Evolutionary conservation across 2,329 filamentous ascomycete species (phyloP), one percentile per base, ranked within the genome.

Genomic region (Chaetomiaceae sp.): DNA sequence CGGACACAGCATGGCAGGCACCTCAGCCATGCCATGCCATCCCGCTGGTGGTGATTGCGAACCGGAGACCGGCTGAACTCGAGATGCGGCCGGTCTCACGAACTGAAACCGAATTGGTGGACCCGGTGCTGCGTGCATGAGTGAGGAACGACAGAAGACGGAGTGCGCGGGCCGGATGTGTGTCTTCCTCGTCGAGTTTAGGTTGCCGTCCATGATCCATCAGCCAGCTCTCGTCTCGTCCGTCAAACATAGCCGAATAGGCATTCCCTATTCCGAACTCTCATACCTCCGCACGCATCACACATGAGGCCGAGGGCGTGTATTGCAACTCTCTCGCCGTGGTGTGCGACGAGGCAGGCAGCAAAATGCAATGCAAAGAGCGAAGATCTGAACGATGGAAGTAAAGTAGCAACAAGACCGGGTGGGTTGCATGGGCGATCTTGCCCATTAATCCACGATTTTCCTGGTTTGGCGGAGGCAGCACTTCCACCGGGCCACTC

Each of bases 61-160:
- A 19, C 41, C 51, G 48, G 52, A 43, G 34, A 55, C 56, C 44
- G 58, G 60, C 55, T 60, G 55, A 59, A 57, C 48, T 60, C 51
- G 50, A 55, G 25, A 44, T 49, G 42, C 40, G 40, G 49, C 48
- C 44, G 35, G 40, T 21, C 13, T n/a, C 25, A 44, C 16, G 8
- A 40, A 38, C 37, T 61, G 63, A 65, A 65, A 63, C 65, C 60
- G 56, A 63, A 58, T 53, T 52, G 54, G 55, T 61, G 61, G 62
- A 54, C 59, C 61, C 58, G 31, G 51, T 46, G n/a, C n/a, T n/a
- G n/a, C n/a, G n/a, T n/a, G 51, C 46, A 53, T 42, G 42, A 49
- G 45, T 12, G 30, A 5, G 25, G 12, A 27, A 5, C 25, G 25
- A 12, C 25, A 27, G 25, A 12, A 27, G 25, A 12, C 25, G 25